These are phyloP conservation scores for Rhynchospora breviuscula DNA, from an alignment of 176 grass and related monocot species.

Conservation along the genomic window DNA sequence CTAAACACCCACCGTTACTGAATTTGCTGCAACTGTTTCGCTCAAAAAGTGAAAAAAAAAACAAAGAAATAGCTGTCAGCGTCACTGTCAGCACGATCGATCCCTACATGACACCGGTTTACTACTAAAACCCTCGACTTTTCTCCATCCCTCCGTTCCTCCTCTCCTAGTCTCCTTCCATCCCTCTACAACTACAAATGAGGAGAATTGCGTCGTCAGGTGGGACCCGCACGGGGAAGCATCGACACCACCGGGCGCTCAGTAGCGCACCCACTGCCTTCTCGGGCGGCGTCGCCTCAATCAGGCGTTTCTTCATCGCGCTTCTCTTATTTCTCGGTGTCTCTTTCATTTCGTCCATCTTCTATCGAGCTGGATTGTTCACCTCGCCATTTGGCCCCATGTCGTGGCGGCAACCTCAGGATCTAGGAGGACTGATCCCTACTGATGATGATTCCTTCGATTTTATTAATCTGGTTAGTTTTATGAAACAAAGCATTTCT, in stretches of 20 bases:
- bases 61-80: no score
- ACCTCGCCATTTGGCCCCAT: neutral
- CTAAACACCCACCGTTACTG: no score
- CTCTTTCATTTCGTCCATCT: neutral
- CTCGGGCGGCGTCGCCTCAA: neutral
- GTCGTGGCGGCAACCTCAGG: neutral
- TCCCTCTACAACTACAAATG: neutral
- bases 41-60: no score
- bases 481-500: neutral
- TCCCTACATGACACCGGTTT: no score
- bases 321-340: neutral
- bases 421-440: neutral
- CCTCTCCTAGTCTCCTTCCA: neutral
- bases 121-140: neutral
- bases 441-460: neutral
- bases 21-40: neutral
- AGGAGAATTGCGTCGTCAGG: neutral
- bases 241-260: neutral
- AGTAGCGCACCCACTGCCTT: no score
- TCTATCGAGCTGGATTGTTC: slow-evolving; percentile 1
- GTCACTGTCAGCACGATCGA: no score
- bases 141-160: neutral
- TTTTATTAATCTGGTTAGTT: neutral
- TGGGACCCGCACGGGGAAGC: neutral
- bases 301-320: neutral